Conservation (phyloP, 306 rosid species). For the Glycyrrhiza uralensis region DNA sequence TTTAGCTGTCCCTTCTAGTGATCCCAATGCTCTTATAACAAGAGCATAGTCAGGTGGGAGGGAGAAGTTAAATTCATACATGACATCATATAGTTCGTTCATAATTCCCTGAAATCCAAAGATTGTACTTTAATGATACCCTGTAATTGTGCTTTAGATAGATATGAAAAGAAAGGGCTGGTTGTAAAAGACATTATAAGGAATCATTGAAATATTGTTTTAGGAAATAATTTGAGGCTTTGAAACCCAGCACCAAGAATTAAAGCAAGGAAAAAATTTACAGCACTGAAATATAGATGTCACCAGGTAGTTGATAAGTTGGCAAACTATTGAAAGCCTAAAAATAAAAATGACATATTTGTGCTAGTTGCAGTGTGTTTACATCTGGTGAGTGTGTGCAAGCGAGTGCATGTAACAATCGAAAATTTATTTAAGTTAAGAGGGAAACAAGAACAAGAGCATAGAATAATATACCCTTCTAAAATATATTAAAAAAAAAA, state of each 20-base stretch:
- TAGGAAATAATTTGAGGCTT: constrained; percentile 9
- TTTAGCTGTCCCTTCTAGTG: constrained; percentile 97
- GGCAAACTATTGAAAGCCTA: neutral
- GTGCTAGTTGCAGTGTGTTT: neutral
- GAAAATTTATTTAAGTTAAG: neutral
- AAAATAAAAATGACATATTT: neutral
- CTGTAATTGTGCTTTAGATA: constrained; percentile 8
- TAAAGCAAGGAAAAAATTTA: neutral
- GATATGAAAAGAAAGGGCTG: neutral
- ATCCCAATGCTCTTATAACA: constrained; percentile 90
- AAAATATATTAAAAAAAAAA: neutral
- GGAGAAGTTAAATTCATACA: constrained; percentile 87
- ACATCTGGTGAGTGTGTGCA: neutral
- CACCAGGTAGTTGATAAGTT: neutral
- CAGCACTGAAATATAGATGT: neutral
- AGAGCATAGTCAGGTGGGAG: constrained; percentile 98
- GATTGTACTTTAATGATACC: constrained; percentile 1
- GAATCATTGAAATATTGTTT: constrained; percentile 17
- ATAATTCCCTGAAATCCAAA: constrained; percentile 83
- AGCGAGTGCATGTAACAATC: neutral
- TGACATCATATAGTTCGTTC: constrained; percentile 74
- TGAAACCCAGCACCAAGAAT: constrained; percentile 12
- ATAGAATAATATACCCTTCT: neutral
- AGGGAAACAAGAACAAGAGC: neutral
- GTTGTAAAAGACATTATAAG: neutral